phyloP scores from a whole-genome alignment of 2,329 filamentous ascomycete genomes.

The Phyllosticta paracitricarpa region DNA sequence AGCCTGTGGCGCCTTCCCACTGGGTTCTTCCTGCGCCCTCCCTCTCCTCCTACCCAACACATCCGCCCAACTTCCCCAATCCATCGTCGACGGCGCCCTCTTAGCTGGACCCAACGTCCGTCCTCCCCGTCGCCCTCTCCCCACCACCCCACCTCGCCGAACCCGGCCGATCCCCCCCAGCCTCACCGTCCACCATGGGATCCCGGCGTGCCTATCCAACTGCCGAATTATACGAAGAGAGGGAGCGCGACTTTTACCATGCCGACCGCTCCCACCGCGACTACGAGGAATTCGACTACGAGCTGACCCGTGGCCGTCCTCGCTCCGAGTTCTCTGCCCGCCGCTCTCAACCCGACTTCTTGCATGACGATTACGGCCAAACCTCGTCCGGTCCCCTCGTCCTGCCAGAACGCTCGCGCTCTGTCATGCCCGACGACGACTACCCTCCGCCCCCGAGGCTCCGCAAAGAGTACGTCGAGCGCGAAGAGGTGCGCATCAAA shows the following conservation, averaged over 20 bases:
- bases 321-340: constrained; percentile 14
- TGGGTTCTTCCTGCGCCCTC: not conserved
- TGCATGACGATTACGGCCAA: constrained; percentile 41
- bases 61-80: not conserved
- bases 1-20: not conserved
- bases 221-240: constrained; percentile 39
- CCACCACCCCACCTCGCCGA: not conserved
- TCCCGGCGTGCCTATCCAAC: constrained; percentile 36
- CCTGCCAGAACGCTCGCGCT: constrained; percentile 32
- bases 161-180: constrained; percentile 11
- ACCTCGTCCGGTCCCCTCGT: constrained; percentile 35
- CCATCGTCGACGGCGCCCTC: not conserved
- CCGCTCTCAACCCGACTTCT: constrained; percentile 37
- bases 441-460: constrained; percentile 23
- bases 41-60: not conserved
- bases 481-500: constrained; percentile 28
- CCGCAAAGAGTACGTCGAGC: constrained; percentile 28
- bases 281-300: constrained; percentile 42
- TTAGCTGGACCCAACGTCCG: too few species aligned
- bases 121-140: not conserved
- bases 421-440: constrained; percentile 23
- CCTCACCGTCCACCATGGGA: constrained; percentile 21
- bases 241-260: constrained; percentile 40
- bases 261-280: constrained; percentile 33
- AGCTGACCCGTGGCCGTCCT: constrained; percentile 24